These are phyloP conservation scores for Astragalus glycyphyllos DNA, from an alignment of 306 rosid species.

Conservation along the genomic window DNA sequence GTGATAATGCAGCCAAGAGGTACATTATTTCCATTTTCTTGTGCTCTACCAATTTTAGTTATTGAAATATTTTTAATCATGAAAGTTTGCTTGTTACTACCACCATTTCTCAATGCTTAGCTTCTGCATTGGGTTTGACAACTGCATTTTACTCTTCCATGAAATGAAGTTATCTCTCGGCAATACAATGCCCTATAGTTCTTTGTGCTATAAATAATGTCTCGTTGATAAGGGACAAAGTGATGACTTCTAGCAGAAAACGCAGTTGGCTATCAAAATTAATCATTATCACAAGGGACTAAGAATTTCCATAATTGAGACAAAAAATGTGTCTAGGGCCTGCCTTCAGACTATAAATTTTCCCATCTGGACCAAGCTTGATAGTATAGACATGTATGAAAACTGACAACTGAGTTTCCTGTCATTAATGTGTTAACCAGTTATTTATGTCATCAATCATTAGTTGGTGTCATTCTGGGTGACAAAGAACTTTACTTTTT, in stretches of 20 bases:
- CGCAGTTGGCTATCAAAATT: neutral
- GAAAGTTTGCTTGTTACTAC: slow-evolving; percentile 26
- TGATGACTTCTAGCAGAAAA: neutral
- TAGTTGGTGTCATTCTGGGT: neutral
- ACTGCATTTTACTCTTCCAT: neutral
- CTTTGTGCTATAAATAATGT: neutral
- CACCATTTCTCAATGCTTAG: neutral
- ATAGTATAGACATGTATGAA: slow-evolving; percentile 21
- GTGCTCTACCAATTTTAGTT: slow-evolving; percentile 28
- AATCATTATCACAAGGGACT: neutral
- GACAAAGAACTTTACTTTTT: neutral
- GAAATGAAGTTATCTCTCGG: slow-evolving; percentile 9
- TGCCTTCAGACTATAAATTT: neutral
- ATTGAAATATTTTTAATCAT: slow-evolving; percentile 11
- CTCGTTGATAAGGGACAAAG: slow-evolving; percentile 10
- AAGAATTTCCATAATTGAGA: neutral
- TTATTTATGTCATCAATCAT: neutral
- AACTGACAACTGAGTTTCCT: neutral
- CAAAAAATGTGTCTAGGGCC: slow-evolving; percentile 2
- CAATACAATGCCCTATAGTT: slow-evolving; percentile 7
- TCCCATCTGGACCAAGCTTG: slow-evolving; percentile 15
- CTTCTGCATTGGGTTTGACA: neutral
- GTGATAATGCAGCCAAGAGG: slow-evolving; percentile 78
- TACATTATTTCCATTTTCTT: slow-evolving; percentile 42
- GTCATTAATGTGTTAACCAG: neutral